phyloP scores from a whole-genome alignment of 2,329 filamentous ascomycete species.

The Xylaria sp. region DNA sequence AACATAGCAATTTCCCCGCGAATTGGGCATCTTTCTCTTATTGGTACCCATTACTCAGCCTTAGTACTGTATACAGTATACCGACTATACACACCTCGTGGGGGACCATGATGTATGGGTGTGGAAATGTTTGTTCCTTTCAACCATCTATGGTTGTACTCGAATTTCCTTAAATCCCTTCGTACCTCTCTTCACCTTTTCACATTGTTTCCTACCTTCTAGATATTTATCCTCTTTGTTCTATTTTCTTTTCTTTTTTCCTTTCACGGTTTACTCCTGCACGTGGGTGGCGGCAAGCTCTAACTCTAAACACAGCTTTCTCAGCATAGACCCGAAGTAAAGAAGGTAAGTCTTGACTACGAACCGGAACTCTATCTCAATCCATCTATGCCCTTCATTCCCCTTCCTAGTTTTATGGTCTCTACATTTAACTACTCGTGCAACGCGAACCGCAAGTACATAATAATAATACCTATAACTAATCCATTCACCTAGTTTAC shows the following conservation, averaged over 20 bases:
- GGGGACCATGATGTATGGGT: neutral
- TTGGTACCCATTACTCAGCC: neutral
- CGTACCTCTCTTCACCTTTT: neutral
- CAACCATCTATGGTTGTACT: neutral
- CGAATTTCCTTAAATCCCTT: neutral
- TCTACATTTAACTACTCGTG: neutral
- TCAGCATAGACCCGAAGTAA: neutral
- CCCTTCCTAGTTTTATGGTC: neutral
- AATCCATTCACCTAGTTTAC: neutral
- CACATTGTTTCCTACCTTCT: neutral
- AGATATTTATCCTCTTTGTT: neutral
- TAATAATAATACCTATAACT: neutral
- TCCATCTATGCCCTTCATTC: no score
- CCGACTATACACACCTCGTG: neutral
- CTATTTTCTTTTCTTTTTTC: neutral
- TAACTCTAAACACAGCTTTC: neutral
- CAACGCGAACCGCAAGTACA: neutral
- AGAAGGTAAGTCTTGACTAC: neutral
- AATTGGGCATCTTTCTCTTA: neutral
- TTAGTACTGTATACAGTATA: neutral
- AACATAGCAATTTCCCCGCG: neutral
- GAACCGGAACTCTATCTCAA: neutral
- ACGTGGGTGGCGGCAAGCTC: neutral
- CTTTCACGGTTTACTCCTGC: neutral
- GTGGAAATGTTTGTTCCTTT: neutral